Percentiles rank a stretch among this genome's conserved stretches.
Evolutionary conservation across 441 rosid genomes (phyloP).

Genomic region (Breynia disticha): DNA sequence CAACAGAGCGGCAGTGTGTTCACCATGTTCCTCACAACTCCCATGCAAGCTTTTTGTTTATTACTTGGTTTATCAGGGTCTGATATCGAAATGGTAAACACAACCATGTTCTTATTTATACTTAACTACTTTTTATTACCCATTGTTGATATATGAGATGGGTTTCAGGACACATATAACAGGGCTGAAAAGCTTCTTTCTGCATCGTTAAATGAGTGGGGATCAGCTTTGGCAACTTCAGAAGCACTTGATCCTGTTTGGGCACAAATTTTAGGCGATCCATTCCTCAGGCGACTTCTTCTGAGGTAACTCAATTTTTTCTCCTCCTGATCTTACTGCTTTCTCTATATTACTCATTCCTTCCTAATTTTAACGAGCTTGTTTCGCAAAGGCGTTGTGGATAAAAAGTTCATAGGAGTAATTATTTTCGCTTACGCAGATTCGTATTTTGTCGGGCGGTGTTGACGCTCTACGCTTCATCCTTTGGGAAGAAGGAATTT

Average conservation of each 20-base stretch:
- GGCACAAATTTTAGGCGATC: conserved; percentile 83
- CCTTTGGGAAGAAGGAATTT: conserved; percentile 49
- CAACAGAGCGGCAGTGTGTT: conserved; percentile 67
- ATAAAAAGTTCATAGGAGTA: background rate
- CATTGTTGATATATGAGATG: conserved; percentile 15
- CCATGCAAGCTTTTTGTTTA: conserved; percentile 81
- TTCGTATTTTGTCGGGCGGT: conserved; percentile 75
- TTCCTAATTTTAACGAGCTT: too few species aligned
- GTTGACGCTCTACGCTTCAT: conserved; percentile 42
- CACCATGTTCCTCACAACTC: conserved; percentile 79
- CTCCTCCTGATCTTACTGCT: too few species aligned
- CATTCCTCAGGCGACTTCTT: conserved; percentile 77
- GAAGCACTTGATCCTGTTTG: conserved; percentile 78
- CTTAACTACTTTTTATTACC: conserved; percentile 7
- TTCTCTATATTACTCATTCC: too few species aligned
- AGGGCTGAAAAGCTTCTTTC: conserved; percentile 68
- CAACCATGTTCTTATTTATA: conserved; percentile 5
- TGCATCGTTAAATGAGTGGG: conserved; percentile 69
- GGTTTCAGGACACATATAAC: conserved; percentile 43
- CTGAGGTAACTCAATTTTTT: conserved; percentile 44
- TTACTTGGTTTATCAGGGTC: conserved; percentile 66
- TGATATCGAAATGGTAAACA: conserved; percentile 58
- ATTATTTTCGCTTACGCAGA: conserved; percentile 30
- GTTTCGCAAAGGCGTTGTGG: too few species aligned
- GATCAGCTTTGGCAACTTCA: conserved; percentile 54